These are phyloP conservation scores for Avena sativa DNA, from an alignment of 176 grass and related monocot genomes.

Conservation along the genomic window DNA sequence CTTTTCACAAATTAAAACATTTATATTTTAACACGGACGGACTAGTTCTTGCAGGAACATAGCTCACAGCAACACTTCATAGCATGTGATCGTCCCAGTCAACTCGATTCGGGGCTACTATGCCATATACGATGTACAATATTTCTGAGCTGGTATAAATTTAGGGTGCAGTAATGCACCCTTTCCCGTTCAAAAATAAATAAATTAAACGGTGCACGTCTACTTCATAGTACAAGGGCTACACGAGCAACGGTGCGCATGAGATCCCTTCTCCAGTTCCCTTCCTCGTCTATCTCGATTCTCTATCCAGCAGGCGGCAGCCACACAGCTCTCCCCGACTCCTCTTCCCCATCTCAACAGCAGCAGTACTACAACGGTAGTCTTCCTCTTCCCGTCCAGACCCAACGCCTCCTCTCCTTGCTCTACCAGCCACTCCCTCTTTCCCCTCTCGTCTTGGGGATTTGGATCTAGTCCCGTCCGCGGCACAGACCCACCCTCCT, in stretches of 20 bases:
- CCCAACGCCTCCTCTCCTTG: neutral
- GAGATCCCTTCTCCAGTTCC: neutral
- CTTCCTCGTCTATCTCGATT: neutral
- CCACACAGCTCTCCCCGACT: neutral
- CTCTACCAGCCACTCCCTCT: neutral
- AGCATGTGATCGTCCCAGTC: too few species aligned
- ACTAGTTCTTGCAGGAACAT: too few species aligned
- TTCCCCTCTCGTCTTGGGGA: neutral
- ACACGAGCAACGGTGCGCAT: neutral
- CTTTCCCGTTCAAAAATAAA: too few species aligned
- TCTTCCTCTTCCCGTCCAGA: neutral
- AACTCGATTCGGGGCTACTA: too few species aligned
- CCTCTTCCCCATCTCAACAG: conserved; percentile 11
- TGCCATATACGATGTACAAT: too few species aligned
- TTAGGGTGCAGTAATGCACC: too few species aligned
- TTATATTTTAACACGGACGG: too few species aligned
- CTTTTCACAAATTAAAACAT: too few species aligned
- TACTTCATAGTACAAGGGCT: neutral
- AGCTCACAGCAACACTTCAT: too few species aligned
- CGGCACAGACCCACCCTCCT: neutral
- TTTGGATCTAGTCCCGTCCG: neutral
- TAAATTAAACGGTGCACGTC: neutral
- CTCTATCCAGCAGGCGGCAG: conserved; percentile 24
- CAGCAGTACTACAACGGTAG: neutral
- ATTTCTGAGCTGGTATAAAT: too few species aligned